Conservation (phyloP, 163 green algal species). For the Scenedesmus sp. region DNA sequence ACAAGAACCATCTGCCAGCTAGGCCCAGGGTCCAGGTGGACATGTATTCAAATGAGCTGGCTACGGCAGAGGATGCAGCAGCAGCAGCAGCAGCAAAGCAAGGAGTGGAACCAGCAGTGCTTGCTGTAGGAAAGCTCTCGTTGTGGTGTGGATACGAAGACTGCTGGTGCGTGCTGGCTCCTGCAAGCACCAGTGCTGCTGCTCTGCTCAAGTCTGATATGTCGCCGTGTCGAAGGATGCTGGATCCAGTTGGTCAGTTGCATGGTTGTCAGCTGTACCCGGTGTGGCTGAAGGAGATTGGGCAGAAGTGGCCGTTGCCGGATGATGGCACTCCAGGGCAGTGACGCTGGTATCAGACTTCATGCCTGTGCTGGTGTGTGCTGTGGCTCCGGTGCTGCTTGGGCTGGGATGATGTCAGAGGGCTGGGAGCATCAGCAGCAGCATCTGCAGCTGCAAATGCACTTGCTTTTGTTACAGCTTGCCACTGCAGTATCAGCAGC, state of each 20-base stretch:
- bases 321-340: too few species aligned
- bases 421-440: not conserved
- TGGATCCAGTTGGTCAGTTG: too few species aligned
- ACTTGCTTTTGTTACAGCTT: not conserved
- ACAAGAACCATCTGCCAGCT: not conserved
- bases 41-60: not conserved
- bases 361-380: too few species aligned
- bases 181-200: not conserved
- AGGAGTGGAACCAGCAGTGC: not conserved
- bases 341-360: too few species aligned
- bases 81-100: not conserved
- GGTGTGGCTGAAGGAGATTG: too few species aligned
- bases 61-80: not conserved
- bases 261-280: too few species aligned
- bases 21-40: not conserved
- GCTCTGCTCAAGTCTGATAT: not conserved
- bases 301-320: too few species aligned
- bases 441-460: not conserved
- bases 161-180: not conserved
- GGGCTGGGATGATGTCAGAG: too few species aligned
- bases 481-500: too few species aligned
- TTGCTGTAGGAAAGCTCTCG: not conserved
- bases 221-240: too few species aligned
- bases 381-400: too few species aligned
- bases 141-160: not conserved